Evolutionary conservation across 2,329 filamentous ascomycete species (phyloP), one percentile per base, ranked within the genome.

Genomic region (Zymoseptoria tritici): DNA sequence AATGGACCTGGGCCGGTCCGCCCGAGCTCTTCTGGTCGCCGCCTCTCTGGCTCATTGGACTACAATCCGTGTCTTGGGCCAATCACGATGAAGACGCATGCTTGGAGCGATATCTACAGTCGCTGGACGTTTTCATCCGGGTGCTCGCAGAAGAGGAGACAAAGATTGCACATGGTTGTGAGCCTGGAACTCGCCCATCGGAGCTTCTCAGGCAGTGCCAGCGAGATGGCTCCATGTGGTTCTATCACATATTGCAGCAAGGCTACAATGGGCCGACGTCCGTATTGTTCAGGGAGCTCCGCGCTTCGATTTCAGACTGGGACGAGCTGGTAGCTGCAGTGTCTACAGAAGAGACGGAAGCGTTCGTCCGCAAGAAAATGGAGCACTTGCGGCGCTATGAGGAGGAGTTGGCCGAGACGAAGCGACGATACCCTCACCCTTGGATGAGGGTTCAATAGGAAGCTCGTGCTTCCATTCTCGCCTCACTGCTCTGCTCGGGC

Each of bases 1-100:
- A 69, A 51, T 68, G 66, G 64, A 57, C 68, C 46, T 64, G 67
- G 50, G 57, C 59, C 19, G 67, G 59, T 46, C 68, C 68, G 13
- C 50, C 49, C 46, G 60, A 70, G 49, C 60, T 69, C 50, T 65
- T 60, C 49, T 56, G 60, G 46, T 64, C 62, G 11, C 56, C 67
- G 22, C 67, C 66, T 9, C 50, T 26, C 54, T 60, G 58, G 58
- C 50, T 60, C 16, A 11, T 60, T 51, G 50, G 36, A 36, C 9
- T 16, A 24, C 52, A 3, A 8, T 21, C 52, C 9, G 26, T 20
- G 11, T 13, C 9, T 9, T 54, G 52, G 52, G 19, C 16, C 9
- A 26, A 6, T 11, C 4, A 9, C 22, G 52, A 54, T 4, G 52
- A 54, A 46, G 36, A 46, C 11, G 36, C 36, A 36, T 9, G 22